A percentile compares a stretch with the other conserved stretches of the same genome.
These are phyloP conservation scores for Chlamydomonas schloesseri DNA, from an alignment of 139 green algal species.

Conservation along the genomic window DNA sequence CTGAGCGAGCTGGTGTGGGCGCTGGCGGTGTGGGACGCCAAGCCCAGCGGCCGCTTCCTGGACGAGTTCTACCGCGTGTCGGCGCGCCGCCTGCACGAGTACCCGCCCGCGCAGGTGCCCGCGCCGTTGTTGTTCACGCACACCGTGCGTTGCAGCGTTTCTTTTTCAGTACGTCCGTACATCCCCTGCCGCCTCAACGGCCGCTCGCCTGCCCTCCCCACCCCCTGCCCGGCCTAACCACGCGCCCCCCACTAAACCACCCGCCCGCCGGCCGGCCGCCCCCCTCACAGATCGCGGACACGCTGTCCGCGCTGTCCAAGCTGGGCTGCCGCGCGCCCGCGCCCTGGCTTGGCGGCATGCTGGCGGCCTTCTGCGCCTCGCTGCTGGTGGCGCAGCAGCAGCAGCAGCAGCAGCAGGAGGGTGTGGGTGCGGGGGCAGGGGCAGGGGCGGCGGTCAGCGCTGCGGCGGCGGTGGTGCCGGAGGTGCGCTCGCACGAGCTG, in stretches of 20 bases:
- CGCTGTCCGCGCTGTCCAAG: slow-evolving; percentile 49
- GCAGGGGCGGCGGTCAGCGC: too few species aligned
- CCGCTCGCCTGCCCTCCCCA: too few species aligned
- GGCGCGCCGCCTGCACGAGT: slow-evolving; percentile 26
- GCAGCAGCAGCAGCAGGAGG: too few species aligned
- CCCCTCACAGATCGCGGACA: slow-evolving; percentile 32
- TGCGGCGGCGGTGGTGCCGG: not conserved
- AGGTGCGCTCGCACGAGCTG: slow-evolving; percentile 43
- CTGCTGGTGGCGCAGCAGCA: not conserved
- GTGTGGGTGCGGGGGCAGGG: too few species aligned
- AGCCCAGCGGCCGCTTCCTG: slow-evolving; percentile 28
- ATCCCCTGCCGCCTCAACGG: too few species aligned
- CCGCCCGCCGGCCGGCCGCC: too few species aligned
- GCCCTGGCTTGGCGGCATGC: slow-evolving; percentile 46
- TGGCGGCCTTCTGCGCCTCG: slow-evolving; percentile 45
- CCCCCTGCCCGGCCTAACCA: too few species aligned
- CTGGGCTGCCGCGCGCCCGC: slow-evolving; percentile 46
- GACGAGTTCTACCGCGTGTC: slow-evolving; percentile 33
- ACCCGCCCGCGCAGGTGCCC: slow-evolving; percentile 34
- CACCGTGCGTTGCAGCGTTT: too few species aligned
- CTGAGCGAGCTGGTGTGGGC: slow-evolving; percentile 50
- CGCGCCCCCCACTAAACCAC: too few species aligned
- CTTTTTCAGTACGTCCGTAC: too few species aligned
- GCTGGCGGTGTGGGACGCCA: slow-evolving; percentile 49
- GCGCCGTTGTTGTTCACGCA: too few species aligned